phyloP scores from a whole-genome alignment of 768 basidiomycete genomes.

The Collybiopsis confluens region DNA sequence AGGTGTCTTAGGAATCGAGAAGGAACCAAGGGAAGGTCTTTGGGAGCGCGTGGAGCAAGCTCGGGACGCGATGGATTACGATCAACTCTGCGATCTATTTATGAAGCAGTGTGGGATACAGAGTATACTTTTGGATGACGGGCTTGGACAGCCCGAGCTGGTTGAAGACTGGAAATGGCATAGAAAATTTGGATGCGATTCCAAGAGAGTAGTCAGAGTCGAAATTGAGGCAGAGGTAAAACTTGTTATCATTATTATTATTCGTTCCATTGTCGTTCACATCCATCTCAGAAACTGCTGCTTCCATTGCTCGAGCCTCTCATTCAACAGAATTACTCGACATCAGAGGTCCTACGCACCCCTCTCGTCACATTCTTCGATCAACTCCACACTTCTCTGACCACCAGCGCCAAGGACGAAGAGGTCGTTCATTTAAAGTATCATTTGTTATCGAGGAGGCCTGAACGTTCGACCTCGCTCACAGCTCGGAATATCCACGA shows the following conservation, averaged over 20 bases:
- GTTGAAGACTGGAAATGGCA: conserved; percentile 59
- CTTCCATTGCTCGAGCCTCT: not conserved
- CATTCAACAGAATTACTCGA: not conserved
- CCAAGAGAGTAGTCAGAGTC: conserved; percentile 63
- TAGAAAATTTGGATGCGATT: conserved; percentile 49
- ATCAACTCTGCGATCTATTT: conserved; percentile 50
- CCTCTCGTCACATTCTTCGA: not conserved
- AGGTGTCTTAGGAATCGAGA: conserved; percentile 41
- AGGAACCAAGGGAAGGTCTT: conserved; percentile 22
- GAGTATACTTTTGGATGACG: conserved; percentile 71
- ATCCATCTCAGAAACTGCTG: not conserved
- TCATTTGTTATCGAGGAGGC: conserved; percentile 76
- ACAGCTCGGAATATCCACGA: conserved; percentile 22
- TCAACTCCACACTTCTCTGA: conserved; percentile 23
- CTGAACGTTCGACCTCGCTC: conserved; percentile 42
- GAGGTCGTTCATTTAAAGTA: conserved; percentile 67
- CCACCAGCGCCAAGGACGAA: conserved; percentile 38
- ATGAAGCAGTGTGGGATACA: conserved; percentile 58
- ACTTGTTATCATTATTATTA: conserved; percentile 7
- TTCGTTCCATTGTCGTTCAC: conserved; percentile 11
- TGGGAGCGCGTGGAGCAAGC: conserved; percentile 60
- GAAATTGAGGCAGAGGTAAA: conserved; percentile 70
- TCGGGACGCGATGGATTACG: conserved; percentile 43
- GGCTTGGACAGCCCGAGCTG: conserved; percentile 43
- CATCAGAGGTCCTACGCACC: not conserved